These are phyloP conservation scores for Cubamyces sp. DNA, from an alignment of 768 basidiomycete species.

Conservation along the genomic window DNA sequence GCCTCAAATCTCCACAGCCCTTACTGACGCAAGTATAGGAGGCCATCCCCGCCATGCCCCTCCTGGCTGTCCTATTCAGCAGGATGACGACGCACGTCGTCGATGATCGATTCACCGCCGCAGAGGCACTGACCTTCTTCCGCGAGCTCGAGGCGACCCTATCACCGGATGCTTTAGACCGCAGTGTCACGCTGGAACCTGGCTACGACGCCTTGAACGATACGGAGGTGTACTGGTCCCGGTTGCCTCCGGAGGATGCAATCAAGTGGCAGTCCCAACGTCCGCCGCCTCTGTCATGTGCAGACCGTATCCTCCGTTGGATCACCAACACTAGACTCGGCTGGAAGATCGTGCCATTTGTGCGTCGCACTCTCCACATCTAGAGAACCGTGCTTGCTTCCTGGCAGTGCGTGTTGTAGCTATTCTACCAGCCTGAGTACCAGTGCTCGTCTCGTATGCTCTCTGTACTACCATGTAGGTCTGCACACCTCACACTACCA, in stretches of 20 bases:
- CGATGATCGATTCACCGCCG: neutral
- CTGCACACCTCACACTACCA: no score
- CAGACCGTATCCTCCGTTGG: neutral
- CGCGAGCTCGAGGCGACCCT: neutral
- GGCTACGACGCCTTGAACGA: neutral
- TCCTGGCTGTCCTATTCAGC: conserved; percentile 1
- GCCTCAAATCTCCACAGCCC: neutral
- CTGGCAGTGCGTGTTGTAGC: no score
- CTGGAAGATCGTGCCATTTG: neutral
- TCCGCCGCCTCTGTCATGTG: neutral
- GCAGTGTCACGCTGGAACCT: neutral
- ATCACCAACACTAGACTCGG: neutral
- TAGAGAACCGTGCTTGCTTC: no score
- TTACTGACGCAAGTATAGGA: neutral
- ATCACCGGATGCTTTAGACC: neutral
- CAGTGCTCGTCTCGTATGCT: no score
- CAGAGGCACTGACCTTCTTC: conserved; percentile 5
- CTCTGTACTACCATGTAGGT: no score
- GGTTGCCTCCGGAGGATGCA: neutral
- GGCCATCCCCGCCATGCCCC: neutral
- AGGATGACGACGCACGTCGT: conserved; percentile 5
- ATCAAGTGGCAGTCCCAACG: neutral
- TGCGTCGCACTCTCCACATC: neutral
- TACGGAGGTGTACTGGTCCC: conserved; percentile 4
- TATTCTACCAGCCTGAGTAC: no score